Base-by-base conservation (phyloP, 1,139 yeast species). In the Saccharomyces hybrid region DNA sequence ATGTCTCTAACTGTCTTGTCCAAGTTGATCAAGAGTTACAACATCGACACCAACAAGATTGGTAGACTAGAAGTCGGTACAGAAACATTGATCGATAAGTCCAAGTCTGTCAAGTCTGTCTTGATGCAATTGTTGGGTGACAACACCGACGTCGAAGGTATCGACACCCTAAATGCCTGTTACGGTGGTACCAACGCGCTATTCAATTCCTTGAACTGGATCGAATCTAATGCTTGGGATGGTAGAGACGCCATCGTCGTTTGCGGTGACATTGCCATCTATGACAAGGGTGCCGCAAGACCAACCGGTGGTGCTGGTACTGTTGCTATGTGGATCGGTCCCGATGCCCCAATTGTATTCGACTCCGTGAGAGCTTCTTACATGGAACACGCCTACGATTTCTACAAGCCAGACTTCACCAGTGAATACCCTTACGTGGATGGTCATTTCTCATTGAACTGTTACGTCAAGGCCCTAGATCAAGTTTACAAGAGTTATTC, bases 241-340 rank as follows among this genome's bases (percentile, higher is more conserved):
- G 99, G 99, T 61, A 84, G 99, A 74, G 91, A 93, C 69, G 99
- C 99, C 58, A 83, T 93, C 67, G 99, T 91, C 56, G 97, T 91
- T 47, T 85, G 95, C 69, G 98, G 97, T 73, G 99, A 95, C 74
- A 93, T 95, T 72, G 99, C 99, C 70, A 86, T 95, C 65, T 95
- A 95, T 75, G 90, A 93, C 65, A 82, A 91, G 76, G 99, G 99
- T 71, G 86, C 95, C 51, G 99, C 99, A 55, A 86, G 99, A 78
- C 99, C 99, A 67, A 93, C 99, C 57, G 99, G 99, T 72, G 99
- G 99, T 75, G 98, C 96, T 57, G 99, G 99, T 69, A 82, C 96
- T 54, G 95, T 93, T 58, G 99, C 99, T 52, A 68, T 95, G 71
- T 83, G 88, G 72, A 87, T 95, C 68, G 99, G 99, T 53, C 97